Evolutionary conservation across 2,329 filamentous ascomycete genomes (phyloP).

Genomic region (Westerdykella sp.): DNA sequence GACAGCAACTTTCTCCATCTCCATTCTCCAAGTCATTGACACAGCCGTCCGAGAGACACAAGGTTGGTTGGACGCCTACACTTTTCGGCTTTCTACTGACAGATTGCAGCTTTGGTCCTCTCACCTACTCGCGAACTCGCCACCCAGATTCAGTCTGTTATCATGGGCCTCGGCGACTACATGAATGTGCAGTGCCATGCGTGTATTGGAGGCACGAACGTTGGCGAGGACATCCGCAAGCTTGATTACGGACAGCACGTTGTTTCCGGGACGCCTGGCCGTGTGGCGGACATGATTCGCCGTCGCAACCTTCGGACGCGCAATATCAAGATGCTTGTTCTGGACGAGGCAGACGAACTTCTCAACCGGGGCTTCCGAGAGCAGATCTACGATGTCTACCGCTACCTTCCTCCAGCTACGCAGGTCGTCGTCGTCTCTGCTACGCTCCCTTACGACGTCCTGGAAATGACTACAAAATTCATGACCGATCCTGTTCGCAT

Average conservation of each 20-base stretch:
- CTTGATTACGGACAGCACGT: constrained; percentile 97
- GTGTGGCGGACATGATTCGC: constrained; percentile 81
- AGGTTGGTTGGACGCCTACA: constrained; percentile 36
- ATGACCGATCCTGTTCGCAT: constrained; percentile 98
- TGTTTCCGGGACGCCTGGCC: constrained; percentile 93
- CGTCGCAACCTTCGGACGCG: constrained; percentile 66
- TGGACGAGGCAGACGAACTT: constrained; percentile 70
- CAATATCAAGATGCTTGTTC: constrained; percentile 72
- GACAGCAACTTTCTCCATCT: constrained; percentile 94
- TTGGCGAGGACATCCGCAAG: constrained; percentile 95
- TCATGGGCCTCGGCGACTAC: constrained; percentile 99
- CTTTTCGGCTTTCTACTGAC: constrained; percentile 9
- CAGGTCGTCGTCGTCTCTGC: constrained; percentile 98
- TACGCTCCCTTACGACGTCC: constrained; percentile 92
- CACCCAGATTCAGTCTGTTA: constrained; percentile 95
- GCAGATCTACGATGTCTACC: constrained; percentile 98
- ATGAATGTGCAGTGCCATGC: constrained; percentile 99
- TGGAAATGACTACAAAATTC: constrained; percentile 99
- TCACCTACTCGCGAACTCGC: constrained; percentile 95
- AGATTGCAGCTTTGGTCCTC: constrained; percentile 67
- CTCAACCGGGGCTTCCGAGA: constrained; percentile 94
- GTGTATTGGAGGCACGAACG: constrained; percentile 96
- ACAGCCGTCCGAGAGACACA: constrained; percentile 88
- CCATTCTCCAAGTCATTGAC: constrained; percentile 92
- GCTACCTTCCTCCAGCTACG: constrained; percentile 90